Evolutionary conservation across 192 early-diverging fungal genomes (phyloP).

Genomic region (Coemansia sp.): DNA sequence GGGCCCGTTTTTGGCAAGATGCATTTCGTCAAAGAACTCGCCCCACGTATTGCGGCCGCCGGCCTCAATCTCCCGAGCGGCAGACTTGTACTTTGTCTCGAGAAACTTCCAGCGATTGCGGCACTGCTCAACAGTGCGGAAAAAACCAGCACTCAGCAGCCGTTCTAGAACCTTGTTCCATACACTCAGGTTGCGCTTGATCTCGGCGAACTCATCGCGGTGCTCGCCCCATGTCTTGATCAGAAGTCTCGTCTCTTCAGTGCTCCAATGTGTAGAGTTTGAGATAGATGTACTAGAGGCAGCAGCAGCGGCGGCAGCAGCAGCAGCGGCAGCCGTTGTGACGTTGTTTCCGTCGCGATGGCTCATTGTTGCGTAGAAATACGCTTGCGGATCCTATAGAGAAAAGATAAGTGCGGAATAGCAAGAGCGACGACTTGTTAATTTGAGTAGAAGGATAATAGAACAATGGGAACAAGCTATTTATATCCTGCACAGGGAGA

Average conservation of each 20-base stretch:
- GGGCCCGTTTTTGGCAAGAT: constrained; percentile 33
- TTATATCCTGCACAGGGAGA: no score
- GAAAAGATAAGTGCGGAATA: neutral
- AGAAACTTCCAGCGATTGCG: constrained; percentile 55
- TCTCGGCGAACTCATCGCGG: constrained; percentile 51
- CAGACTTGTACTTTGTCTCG: constrained; percentile 48
- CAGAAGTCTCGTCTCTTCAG: constrained; percentile 42
- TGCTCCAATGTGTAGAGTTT: constrained; percentile 56
- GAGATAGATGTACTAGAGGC: constrained; percentile 9
- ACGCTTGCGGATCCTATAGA: constrained; percentile 8
- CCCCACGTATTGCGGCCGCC: constrained; percentile 34
- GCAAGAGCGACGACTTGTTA: neutral
- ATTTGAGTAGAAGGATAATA: neutral
- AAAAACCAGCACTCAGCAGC: constrained; percentile 42
- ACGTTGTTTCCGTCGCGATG: constrained; percentile 15
- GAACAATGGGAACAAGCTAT: neutral
- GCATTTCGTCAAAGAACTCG: constrained; percentile 50
- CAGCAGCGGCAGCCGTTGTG: constrained; percentile 24
- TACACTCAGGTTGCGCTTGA: constrained; percentile 52
- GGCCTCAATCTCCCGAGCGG: constrained; percentile 17
- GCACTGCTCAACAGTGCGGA: constrained; percentile 52
- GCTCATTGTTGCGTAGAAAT: constrained; percentile 22
- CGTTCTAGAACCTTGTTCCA: constrained; percentile 54
- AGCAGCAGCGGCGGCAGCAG: constrained; percentile 4
- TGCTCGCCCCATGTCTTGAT: constrained; percentile 52